Conservation (phyloP, 2,329 filamentous ascomycete species). For the Aphanocladium album region DNA sequence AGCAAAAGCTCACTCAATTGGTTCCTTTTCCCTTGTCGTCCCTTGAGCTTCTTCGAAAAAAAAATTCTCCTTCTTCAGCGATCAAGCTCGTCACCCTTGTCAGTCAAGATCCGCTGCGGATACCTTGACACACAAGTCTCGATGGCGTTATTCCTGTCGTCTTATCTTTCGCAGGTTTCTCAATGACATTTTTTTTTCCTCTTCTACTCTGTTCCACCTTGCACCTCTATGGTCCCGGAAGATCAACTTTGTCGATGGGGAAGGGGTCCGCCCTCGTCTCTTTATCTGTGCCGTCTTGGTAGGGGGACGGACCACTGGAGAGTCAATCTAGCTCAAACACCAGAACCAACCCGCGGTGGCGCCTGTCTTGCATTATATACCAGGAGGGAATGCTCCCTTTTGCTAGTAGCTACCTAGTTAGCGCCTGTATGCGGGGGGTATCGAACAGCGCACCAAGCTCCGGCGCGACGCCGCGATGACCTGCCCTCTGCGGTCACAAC, state of each 20-base stretch:
- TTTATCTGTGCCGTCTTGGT: neutral
- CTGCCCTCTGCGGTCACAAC: neutral
- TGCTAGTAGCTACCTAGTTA: too few relatives aligned
- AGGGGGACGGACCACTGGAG: neutral
- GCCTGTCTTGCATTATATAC: neutral
- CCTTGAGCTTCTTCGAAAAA: neutral
- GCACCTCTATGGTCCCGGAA: neutral
- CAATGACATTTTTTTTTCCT: neutral
- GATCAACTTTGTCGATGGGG: neutral
- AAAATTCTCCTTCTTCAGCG: neutral
- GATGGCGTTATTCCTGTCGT: neutral
- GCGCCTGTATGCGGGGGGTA: slow-evolving; percentile 3
- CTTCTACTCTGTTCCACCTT: neutral
- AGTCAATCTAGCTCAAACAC: neutral
- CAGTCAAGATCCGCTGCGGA: slow-evolving; percentile 12
- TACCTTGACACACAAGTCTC: slow-evolving; percentile 1
- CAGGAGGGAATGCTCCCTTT: neutral
- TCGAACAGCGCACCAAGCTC: neutral
- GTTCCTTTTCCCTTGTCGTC: neutral
- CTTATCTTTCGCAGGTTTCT: neutral
- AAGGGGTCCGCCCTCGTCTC: neutral
- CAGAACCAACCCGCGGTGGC: neutral
- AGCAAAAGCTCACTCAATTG: slow-evolving; percentile 3
- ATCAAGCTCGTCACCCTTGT: neutral
- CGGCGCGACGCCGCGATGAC: neutral